Evolutionary conservation across 2,329 filamentous ascomycete genomes (phyloP).

Genomic region (Calonectria montana): DNA sequence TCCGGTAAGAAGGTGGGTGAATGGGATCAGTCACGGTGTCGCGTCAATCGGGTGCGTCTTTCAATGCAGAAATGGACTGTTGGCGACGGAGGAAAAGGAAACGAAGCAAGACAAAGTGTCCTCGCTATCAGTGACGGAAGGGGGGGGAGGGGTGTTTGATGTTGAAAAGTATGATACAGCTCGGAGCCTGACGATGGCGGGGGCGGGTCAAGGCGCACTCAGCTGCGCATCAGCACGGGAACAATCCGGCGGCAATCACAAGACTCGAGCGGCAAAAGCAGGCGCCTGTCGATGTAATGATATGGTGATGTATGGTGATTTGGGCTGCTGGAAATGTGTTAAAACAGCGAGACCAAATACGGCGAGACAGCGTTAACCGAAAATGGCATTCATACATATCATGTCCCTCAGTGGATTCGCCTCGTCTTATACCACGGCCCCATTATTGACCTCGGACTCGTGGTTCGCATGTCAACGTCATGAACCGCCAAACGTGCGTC

Average conservation of each 20-base stretch:
- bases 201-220: constrained; percentile 22
- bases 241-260: constrained; percentile 22
- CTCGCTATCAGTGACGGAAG: constrained; percentile 5
- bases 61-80: not conserved
- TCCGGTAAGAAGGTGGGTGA: not conserved
- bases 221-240: constrained; percentile 3
- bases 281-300: not conserved
- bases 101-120: not conserved
- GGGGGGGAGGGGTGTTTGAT: not conserved
- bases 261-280: not conserved
- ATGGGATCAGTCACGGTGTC: constrained; percentile 7
- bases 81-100: not conserved
- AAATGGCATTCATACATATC: not conserved
- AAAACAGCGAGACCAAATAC: not conserved
- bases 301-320: not conserved
- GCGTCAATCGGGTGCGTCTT: not conserved
- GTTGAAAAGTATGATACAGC: not conserved
- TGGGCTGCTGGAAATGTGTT: not conserved
- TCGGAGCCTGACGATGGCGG: not conserved
- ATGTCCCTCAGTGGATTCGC: not conserved
- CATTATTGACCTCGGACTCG: constrained; percentile 5
- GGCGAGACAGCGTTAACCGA: not conserved
- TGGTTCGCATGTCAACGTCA: constrained; percentile 32
- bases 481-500: constrained; percentile 26
- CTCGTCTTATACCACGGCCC: not conserved